Percentiles rank a stretch among this genome's conserved stretches.
These are phyloP conservation scores for Naumovozyma castellii DNA, from an alignment of 805 yeast species.

Conservation along the genomic window DNA sequence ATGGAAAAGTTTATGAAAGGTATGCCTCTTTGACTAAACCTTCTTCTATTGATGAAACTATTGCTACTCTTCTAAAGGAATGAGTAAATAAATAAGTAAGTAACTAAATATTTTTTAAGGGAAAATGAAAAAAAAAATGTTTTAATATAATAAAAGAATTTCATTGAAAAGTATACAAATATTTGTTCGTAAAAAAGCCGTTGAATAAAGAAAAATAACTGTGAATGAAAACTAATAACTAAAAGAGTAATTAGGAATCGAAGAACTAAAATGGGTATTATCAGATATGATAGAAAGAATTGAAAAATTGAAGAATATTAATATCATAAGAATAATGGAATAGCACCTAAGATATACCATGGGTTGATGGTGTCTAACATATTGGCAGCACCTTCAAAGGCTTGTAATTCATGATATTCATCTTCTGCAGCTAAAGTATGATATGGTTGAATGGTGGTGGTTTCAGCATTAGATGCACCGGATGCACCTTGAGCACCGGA, in stretches of 20 bases:
- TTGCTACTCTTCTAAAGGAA: slow-evolving; percentile 44
- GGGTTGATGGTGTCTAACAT: not conserved
- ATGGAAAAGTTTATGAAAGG: slow-evolving; percentile 50
- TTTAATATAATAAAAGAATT: no score
- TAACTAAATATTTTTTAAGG: no score
- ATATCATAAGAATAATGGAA: not conserved
- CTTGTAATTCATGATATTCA: not conserved
- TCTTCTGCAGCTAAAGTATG: not conserved
- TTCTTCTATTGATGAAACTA: slow-evolving; percentile 42
- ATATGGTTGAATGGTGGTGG: not conserved
- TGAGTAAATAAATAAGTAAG: no score
- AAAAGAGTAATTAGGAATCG: not conserved
- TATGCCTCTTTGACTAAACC: slow-evolving; percentile 70
- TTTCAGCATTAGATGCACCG: not conserved
- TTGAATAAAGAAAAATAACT: no score
- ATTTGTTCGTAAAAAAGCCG: no score
- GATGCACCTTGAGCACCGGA: not conserved
- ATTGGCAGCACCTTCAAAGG: not conserved
- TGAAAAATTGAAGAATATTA: not conserved
- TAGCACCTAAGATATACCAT: not conserved
- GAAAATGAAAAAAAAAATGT: no score
- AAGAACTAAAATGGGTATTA: not conserved
- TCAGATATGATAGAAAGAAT: not conserved
- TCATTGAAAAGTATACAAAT: no score
- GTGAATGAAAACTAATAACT: no score